These are phyloP conservation scores for Serpula lacrymans DNA, from an alignment of 768 basidiomycete genomes.

Conservation along the genomic window DNA sequence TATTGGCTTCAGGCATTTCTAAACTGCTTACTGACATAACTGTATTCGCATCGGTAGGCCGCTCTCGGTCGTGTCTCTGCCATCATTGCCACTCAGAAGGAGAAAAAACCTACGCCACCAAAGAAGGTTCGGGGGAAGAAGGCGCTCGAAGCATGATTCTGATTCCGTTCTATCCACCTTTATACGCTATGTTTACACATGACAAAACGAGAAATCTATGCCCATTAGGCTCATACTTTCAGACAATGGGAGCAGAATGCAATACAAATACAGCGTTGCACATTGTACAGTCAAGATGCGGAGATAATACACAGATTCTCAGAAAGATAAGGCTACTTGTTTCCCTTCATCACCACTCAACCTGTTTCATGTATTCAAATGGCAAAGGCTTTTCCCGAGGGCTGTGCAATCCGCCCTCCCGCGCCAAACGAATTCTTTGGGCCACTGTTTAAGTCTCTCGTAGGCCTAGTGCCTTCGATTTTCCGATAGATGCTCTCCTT, in stretches of 20 bases:
- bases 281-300: conserved; percentile 5
- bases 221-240: background rate
- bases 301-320: background rate
- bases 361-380: conserved; percentile 22
- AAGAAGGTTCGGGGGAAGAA: conserved; percentile 78
- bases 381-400: conserved; percentile 42
- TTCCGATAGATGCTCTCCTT: conserved; percentile 45
- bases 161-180: conserved; percentile 17
- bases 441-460: conserved; percentile 36
- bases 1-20: conserved; percentile 1
- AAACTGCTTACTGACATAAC: too few relatives aligned
- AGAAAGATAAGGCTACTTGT: background rate
- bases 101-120: conserved; percentile 61
- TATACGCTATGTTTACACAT: conserved; percentile 18
- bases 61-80: conserved; percentile 76
- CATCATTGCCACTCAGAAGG: conserved; percentile 63
- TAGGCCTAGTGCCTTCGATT: conserved; percentile 45
- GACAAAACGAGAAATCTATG: conserved; percentile 15
- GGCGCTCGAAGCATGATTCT: conserved; percentile 22
- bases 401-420: conserved; percentile 55
- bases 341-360: conserved; percentile 10
- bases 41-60: conserved; percentile 54
- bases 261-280: conserved; percentile 16
- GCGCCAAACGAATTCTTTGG: conserved; percentile 37
- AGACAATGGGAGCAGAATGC: conserved; percentile 6